Base-by-base conservation (phyloP, 2,329 filamentous ascomycete genomes). In the Colletotrichum chrysophilum region DNA sequence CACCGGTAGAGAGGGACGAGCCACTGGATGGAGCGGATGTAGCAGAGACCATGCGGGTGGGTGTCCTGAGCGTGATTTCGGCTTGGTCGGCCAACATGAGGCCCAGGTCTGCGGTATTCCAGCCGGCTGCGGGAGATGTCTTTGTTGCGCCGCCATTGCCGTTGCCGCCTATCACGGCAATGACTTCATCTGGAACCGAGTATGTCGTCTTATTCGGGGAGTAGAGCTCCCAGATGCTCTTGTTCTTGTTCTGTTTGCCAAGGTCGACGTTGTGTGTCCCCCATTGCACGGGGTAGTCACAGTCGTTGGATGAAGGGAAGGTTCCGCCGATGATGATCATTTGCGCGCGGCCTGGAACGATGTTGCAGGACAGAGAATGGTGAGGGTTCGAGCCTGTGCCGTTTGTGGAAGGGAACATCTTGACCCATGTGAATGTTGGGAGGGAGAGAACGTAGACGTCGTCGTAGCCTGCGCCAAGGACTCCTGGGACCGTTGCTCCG, bases 401-500 rank as follows among this genome's bases (percentile, higher is more conserved):
- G 71, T 86, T 83, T 28, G 64, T 80, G 79, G 70, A 85, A 14
- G 87, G 88, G 71, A 87, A 90, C 78, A 88, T 86, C 77, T 89
- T 90, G 77, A 92, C 89, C 92, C 92, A 94, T 5, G 86, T 89
- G 81, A 93, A 94, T 2, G 90, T 89, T 2, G 92, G 92, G 18
- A 94, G 84, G 9, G 89, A 88, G 24, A 93, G 85, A 70, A 93
- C 89, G 79, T 92, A 93, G 70, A 90, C 86, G 82, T 93, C 91
- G 79, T 93, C 90, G 79, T 87, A 93, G 26, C 90, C 91, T 16
- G 86, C 83, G 0, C 85, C 85, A n/a, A 62, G 55, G 4, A 71
- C 71, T 48, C 88, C 78, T 2, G 86, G 84, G 69, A 90, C 87
- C 9, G 87, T 87, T 28, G 86, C 85, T 18, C 92, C 92, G 58